Percentiles rank a stretch among this genome's conserved stretches.
These are phyloP conservation scores for Plasmopara muralis DNA, from an alignment of 352 stramenopile genomes.

Conservation along the genomic window DNA sequence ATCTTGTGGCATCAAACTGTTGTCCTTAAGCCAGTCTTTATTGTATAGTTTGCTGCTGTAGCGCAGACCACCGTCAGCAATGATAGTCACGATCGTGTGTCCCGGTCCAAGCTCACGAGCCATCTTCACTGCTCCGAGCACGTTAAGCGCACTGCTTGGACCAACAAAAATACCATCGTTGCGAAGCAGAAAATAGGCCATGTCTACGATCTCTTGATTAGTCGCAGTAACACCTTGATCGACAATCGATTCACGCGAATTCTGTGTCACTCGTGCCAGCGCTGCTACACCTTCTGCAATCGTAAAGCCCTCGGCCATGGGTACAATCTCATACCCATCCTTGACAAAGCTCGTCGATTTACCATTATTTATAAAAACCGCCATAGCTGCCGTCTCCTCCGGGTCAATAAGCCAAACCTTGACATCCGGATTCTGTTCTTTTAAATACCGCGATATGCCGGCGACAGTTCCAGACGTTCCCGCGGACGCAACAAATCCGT, in stretches of 20 bases:
- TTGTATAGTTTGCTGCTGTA: constrained; percentile 85
- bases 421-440: constrained; percentile 62
- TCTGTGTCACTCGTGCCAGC: constrained; percentile 88
- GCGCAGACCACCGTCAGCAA: constrained; percentile 73
- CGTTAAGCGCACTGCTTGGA: constrained; percentile 69
- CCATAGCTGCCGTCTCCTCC: constrained; percentile 78
- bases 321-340: constrained; percentile 86
- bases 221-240: constrained; percentile 89
- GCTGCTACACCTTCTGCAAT: constrained; percentile 92
- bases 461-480: constrained; percentile 91
- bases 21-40: constrained; percentile 51
- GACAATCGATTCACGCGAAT: constrained; percentile 84
- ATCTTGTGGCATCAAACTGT: constrained; percentile 37
- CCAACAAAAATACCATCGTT: constrained; percentile 92
- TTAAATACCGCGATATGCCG: constrained; percentile 90
- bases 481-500: constrained; percentile 88
- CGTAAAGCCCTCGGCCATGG: constrained; percentile 69
- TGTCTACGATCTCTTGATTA: constrained; percentile 91
- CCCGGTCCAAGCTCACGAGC: constrained; percentile 56
- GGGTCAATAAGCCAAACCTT: constrained; percentile 73
- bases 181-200: constrained; percentile 86
- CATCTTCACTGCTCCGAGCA: constrained; percentile 76
- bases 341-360: constrained; percentile 63
- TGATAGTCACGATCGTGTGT: constrained; percentile 71
- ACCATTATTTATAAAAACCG: constrained; percentile 75